Conservation (phyloP, 2,329 filamentous ascomycete genomes). For the Scedosporium minutisporum region DNA sequence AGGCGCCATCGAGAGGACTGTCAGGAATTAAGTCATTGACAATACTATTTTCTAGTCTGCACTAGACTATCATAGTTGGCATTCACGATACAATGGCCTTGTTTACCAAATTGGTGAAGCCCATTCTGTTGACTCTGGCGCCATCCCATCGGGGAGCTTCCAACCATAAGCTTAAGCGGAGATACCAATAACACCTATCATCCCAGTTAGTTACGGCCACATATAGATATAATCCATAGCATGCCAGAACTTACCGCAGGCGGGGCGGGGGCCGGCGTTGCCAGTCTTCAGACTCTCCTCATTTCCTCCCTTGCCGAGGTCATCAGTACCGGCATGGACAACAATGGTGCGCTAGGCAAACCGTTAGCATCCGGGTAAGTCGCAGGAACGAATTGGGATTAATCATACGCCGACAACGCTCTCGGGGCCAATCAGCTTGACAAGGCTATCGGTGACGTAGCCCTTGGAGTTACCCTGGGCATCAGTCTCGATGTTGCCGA, state of each 20-base stretch:
- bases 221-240: background rate
- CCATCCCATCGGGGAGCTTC: background rate
- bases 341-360: conserved; percentile 73
- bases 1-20: background rate
- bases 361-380: conserved; percentile 11
- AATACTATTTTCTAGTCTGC: background rate
- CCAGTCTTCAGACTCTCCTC: conserved; percentile 98
- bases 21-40: background rate
- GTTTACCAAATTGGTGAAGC: background rate
- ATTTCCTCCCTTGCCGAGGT: conserved; percentile 84
- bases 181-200: conserved; percentile 76
- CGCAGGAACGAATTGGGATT: conserved; percentile 6
- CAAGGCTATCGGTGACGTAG: conserved; percentile 64
- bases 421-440: conserved; percentile 95
- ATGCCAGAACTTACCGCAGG: conserved; percentile 65
- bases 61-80: background rate
- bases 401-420: conserved; percentile 78
- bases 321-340: conserved; percentile 89
- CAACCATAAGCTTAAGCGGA: conserved; percentile 45
- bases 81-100: background rate
- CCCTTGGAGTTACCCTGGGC: conserved; percentile 84
- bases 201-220: conserved; percentile 9
- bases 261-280: conserved; percentile 86
- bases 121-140: background rate
- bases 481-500: conserved; percentile 96